phyloP scores from a whole-genome alignment of 1,284 basidiomycete species.

The Moesziomyces antarcticus region DNA sequence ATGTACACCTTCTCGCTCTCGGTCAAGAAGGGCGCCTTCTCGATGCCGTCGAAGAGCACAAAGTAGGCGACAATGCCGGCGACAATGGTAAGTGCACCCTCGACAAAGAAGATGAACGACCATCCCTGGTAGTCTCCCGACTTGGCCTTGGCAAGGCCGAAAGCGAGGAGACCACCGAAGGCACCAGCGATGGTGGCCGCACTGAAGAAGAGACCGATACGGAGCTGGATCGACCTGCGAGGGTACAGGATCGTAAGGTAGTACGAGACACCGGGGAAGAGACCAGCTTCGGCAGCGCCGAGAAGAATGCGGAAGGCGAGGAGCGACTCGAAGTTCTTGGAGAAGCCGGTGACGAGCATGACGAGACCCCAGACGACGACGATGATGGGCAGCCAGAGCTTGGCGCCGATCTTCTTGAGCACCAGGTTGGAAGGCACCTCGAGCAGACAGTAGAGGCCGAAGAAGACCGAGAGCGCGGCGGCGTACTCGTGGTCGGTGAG shows the following conservation, averaged over 20 bases:
- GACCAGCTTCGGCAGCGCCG: slow-evolving; percentile 63
- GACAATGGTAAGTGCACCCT: slow-evolving; percentile 70
- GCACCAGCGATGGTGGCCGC: slow-evolving; percentile 70
- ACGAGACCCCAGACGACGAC: slow-evolving; percentile 68
- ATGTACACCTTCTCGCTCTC: slow-evolving; percentile 53
- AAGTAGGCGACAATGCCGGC: slow-evolving; percentile 68
- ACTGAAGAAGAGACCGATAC: slow-evolving; percentile 56
- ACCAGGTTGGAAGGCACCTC: slow-evolving; percentile 78
- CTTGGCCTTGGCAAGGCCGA: slow-evolving; percentile 62
- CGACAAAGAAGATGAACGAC: slow-evolving; percentile 70
- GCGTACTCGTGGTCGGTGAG: slow-evolving; percentile 71
- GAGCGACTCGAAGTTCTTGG: slow-evolving; percentile 67
- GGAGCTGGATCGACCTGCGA: slow-evolving; percentile 47
- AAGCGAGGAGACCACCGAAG: slow-evolving; percentile 69
- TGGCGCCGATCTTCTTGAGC: slow-evolving; percentile 69
- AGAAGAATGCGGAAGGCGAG: slow-evolving; percentile 68
- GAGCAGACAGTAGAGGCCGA: slow-evolving; percentile 77
- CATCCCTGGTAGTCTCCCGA: slow-evolving; percentile 32
- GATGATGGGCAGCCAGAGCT: slow-evolving; percentile 65
- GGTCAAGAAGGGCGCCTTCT: slow-evolving; percentile 52
- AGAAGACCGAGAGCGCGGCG: slow-evolving; percentile 58
- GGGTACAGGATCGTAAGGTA: slow-evolving; percentile 51
- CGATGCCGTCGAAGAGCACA: slow-evolving; percentile 43
- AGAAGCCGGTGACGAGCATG: slow-evolving; percentile 69
- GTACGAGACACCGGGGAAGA: slow-evolving; percentile 54